Evolutionary conservation across 495 filamentous ascomycete species (phyloP), one percentile per base, ranked within the genome.

Genomic region (Eremomyces bilateralis): DNA sequence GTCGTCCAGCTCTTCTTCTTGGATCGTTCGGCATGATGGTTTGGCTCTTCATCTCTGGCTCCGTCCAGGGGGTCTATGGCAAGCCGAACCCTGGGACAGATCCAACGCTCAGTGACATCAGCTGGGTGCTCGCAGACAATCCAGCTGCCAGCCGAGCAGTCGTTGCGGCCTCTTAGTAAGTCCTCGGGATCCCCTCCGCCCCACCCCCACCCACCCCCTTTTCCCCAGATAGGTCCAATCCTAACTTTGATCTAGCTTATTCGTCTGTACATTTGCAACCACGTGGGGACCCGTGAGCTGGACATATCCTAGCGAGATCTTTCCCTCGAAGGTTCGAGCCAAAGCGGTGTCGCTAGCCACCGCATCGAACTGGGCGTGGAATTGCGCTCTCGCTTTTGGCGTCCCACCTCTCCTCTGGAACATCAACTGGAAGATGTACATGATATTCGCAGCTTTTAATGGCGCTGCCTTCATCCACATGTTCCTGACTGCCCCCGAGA

Each of bases 271-370:
- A 1, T 76, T 69, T 34, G 68, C 67, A 1, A 64, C 63, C 4
- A 70, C 66, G 2, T 70, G 65, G 67, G 66, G 64, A 8, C 67
- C 65, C 0, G 57, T 59, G 16, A 61, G 62, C 16, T 78, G 72
- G 72, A 64, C 66, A 2, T 75, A 75, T 47, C 69, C 71, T 0
- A 63, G 67, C 8, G 73, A 78, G 43, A 71, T 78, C 38, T 76
- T 68, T 46, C 73, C 73, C 0, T 52, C 63, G 37, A 70, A 69
- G 47, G 62, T 76, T 33, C 67, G 73, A 36, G 71, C 71, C 20
- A 73, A 72, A 39, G 73, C 69, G 27, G 71, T 75, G 12, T 66
- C 67, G 0, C 50, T 78, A 19, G 56, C 72, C 0, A 76, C 73
- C 0, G 69, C 71, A 0, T 62, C 63, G 2, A 76, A 77, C 45